Evolutionary conservation across 148 eudicot species (phyloP), one percentile per base, ranked within the genome.

Genomic region (Rhododendron simsii): DNA sequence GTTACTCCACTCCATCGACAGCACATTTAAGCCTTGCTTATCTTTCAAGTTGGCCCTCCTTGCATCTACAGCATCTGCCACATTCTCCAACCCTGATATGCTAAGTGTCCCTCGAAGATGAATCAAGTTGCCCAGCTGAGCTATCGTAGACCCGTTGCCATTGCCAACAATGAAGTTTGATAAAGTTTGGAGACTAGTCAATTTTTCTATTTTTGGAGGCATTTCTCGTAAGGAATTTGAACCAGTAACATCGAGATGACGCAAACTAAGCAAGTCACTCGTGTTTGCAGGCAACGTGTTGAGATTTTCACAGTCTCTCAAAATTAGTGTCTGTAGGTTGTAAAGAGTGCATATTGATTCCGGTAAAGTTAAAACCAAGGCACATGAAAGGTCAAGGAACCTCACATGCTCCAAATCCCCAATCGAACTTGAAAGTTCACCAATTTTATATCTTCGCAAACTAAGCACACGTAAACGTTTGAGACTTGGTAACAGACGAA

Each of bases 41-140:
- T 35, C 81, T 53, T 5, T 45, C 44, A 89, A 48, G 21, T 47
- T 30, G 9, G 88, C 88, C 23, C 28, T 74, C 5, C 28, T 50
- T 0, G 83, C 85, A 26, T 87, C 80, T 13, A 0, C 14, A 73
- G 79, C 10, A 57, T 51, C 23, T 3, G 0, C 21, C n/a, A 89
- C 90, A 23, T 84, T 84, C 5, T 87, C 59, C 33, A 87, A 63
- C 3, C 69, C 77, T 2, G 81, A 82, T 44, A 89, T 77, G 33
- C 44, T 0, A 23, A 87, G 65, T 13, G n/a, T 15, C 33, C 88
- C 91, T 44, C 59, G 18, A 15, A 89, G 83, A 63, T 85, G 18
- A 10, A 13, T 61, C 11, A 87, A 16, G 7, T 59, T 61, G 20
- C 84, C 18, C 33, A 87, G 44, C 59, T 63, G 87, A 53, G 2